Evolutionary conservation across 1,284 basidiomycete genomes (phyloP).

Genomic region (Ustilago sp.): DNA sequence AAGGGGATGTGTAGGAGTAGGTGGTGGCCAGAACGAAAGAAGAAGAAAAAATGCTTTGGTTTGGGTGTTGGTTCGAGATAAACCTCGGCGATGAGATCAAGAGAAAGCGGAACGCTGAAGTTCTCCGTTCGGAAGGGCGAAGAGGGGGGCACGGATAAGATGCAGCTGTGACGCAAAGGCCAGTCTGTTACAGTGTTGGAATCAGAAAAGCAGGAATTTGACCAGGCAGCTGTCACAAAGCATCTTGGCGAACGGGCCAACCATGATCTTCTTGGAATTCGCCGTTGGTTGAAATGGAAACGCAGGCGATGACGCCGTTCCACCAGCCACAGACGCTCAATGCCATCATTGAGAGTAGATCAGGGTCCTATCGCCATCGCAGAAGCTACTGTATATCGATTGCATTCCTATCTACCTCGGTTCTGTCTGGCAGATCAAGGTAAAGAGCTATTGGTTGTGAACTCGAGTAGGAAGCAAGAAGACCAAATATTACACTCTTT

Average conservation of each 20-base stretch:
- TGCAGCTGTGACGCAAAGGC: constrained; percentile 9
- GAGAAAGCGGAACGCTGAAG: background rate
- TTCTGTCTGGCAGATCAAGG: no score
- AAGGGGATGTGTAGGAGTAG: constrained; percentile 1
- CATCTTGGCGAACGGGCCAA: background rate
- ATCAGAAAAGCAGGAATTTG: background rate
- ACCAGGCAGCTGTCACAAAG: constrained; percentile 3
- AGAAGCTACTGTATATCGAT: background rate
- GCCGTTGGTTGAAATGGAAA: background rate
- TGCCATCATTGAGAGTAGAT: background rate
- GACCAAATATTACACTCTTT: no score
- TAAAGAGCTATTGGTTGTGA: no score
- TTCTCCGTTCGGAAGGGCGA: background rate
- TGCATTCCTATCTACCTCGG: no score
- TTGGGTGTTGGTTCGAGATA: background rate
- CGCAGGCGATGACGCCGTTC: background rate
- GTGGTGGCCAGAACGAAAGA: constrained; percentile 4
- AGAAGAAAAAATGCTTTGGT: background rate
- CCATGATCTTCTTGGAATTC: background rate
- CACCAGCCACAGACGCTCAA: background rate
- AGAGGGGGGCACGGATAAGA: background rate
- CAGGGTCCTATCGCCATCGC: constrained; percentile 2
- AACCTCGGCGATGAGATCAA: background rate
- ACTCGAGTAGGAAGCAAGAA: no score
- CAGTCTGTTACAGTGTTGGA: constrained; percentile 6